Conservation (phyloP, 164 flowering plant species). For the Vitis labrusca region DNA sequence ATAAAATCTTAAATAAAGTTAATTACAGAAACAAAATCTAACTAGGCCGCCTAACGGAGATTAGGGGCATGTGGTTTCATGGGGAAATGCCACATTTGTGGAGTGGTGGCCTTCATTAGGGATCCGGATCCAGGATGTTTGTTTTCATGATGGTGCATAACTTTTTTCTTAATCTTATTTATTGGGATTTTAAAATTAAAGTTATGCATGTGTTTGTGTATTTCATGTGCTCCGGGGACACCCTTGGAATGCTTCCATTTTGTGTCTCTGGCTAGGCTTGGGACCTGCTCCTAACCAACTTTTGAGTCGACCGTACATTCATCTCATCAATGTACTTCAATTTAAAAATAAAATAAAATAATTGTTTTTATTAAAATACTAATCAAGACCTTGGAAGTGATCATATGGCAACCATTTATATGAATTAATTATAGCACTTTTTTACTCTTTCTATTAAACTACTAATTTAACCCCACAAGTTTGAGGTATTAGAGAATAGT, state of each 20-base stretch:
- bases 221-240: conserved; percentile 10
- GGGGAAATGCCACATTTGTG: neutral
- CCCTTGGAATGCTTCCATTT: conserved; percentile 11
- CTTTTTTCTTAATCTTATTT: neutral
- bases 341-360: too few species aligned
- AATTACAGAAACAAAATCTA: neutral
- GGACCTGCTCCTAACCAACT: neutral
- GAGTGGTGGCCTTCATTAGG: neutral
- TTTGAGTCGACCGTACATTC: too few species aligned
- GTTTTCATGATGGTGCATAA: neutral
- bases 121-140: conserved; percentile 14
- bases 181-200: conserved; percentile 9
- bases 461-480: too few species aligned
- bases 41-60: neutral
- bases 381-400: too few species aligned
- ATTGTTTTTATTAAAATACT: too few species aligned
- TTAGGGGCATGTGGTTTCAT: conserved; percentile 1
- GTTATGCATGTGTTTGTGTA: neutral
- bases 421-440: too few species aligned
- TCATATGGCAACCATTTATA: too few species aligned
- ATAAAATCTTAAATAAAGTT: neutral
- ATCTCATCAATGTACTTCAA: too few species aligned
- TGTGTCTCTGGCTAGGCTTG: conserved; percentile 1
- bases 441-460: too few species aligned
- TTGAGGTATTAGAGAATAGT: too few species aligned